These are phyloP conservation scores for Pseudocercospora crystallina DNA, from an alignment of 2,329 filamentous ascomycete species.

Conservation along the genomic window DNA sequence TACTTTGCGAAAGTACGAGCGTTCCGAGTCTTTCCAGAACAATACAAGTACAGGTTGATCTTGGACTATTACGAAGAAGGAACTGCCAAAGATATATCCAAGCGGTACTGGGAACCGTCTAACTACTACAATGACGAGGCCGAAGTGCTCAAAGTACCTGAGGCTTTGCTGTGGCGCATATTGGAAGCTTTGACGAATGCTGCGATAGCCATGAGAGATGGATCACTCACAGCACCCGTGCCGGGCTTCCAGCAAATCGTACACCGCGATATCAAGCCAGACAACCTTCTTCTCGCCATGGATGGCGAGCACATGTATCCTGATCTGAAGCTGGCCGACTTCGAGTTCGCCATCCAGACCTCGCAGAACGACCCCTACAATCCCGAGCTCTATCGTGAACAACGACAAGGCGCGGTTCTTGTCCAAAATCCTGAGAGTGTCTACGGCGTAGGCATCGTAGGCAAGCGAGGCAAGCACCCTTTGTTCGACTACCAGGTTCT, in stretches of 20 bases:
- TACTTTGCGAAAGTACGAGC: slow-evolving; percentile 1
- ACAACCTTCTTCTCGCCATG: neutral
- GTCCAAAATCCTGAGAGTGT: neutral
- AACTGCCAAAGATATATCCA: neutral
- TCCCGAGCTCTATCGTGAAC: neutral
- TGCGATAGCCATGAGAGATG: slow-evolving; percentile 4
- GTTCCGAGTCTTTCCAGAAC: neutral
- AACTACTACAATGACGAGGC: no score
- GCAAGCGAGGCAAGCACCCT: no score
- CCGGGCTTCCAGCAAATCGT: slow-evolving; percentile 4
- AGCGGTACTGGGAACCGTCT: no score
- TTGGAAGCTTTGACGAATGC: slow-evolving; percentile 6
- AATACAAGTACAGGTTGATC: neutral
- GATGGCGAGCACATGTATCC: neutral
- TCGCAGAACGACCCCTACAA: neutral
- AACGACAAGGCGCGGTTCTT: neutral
- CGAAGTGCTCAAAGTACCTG: neutral
- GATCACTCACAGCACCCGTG: neutral
- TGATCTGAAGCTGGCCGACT: slow-evolving; percentile 1
- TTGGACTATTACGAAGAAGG: slow-evolving; percentile 1
- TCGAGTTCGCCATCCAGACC: slow-evolving; percentile 1
- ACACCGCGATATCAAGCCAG: neutral
- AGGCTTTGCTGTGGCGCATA: slow-evolving; percentile 7
- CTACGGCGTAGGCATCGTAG: neutral
- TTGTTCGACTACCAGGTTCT: neutral